Conservation (phyloP, 176 grass and related monocot genomes). For the Carex littledalei region DNA sequence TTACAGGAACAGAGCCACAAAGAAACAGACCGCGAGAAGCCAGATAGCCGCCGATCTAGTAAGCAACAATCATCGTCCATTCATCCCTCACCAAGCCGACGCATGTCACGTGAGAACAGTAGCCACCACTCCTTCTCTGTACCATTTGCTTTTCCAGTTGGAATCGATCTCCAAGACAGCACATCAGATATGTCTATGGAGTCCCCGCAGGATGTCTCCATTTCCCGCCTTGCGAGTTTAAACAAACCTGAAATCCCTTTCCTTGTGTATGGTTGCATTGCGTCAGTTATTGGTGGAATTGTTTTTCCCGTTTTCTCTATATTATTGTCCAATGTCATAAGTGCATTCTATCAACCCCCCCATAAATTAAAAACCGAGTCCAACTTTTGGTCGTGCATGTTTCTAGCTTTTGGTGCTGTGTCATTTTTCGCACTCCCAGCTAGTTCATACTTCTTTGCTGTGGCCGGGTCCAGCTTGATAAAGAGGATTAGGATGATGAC, state of each 20-base stretch:
- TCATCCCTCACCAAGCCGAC: slow-evolving; percentile 44
- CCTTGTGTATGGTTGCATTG: slow-evolving; percentile 69
- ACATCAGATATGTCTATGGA: slow-evolving; percentile 33
- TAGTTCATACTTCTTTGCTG: slow-evolving; percentile 74
- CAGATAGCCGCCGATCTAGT: slow-evolving; percentile 34
- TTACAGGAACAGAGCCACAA: slow-evolving; percentile 68
- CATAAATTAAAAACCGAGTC: slow-evolving; percentile 65
- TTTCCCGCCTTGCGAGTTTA: slow-evolving; percentile 69
- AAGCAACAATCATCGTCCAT: slow-evolving; percentile 45
- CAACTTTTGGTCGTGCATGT: slow-evolving; percentile 87
- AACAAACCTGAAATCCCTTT: slow-evolving; percentile 78
- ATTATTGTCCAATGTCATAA: slow-evolving; percentile 75
- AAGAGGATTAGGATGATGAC: slow-evolving; percentile 86
- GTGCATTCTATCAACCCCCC: slow-evolving; percentile 67
- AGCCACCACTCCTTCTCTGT: slow-evolving; percentile 71
- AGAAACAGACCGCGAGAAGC: slow-evolving; percentile 38
- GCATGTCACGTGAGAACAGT: slow-evolving; percentile 54
- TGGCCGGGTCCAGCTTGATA: slow-evolving; percentile 76
- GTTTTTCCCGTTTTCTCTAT: slow-evolving; percentile 77
- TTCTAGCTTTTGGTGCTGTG: slow-evolving; percentile 67
- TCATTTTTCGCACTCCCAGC: slow-evolving; percentile 64
- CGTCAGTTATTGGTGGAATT: slow-evolving; percentile 54
- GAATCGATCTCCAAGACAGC: slow-evolving; percentile 48
- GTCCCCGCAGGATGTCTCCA: slow-evolving; percentile 52
- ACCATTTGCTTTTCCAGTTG: slow-evolving; percentile 49